Base-by-base conservation (phyloP, 1,139 yeast genomes). In the Pneumocystis jirovecii region DNA sequence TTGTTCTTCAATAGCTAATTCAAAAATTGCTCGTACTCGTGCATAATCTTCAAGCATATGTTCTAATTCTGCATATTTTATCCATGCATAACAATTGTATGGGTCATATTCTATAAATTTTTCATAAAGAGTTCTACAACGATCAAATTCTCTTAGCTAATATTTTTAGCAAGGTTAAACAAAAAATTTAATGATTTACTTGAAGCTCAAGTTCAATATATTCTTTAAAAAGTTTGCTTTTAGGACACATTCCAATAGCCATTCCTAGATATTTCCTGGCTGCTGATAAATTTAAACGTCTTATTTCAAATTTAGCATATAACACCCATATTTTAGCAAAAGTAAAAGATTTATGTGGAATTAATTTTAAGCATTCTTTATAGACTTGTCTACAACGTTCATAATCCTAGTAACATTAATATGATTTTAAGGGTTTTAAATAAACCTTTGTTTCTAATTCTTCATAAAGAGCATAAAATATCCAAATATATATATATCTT, bases 221-320 rank as follows among this genome's bases (percentile, higher is more conserved):
- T 68, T 79, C 80, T 67, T 78, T 78, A 72, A 85, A 85, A 0
- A 89, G 74, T 64, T 82, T 83, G 1, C 76, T 77, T 71, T 86
- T 87, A 0, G 88, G 86, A 45, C 80, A 78, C 25, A 78, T 72
- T 0, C 96, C 97, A 56, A 93, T 78, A 0, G 88, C 82, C 65
- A 81, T 78, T 0, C 97, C 97, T 31, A 90, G 74, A 0, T 87
- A 76, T 73, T 84, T 86, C 45, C 97, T 79, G 1, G 93, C 90
- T 7, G 74, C 73, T 0, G 74, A 45, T 10, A 88, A 67, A 25
- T 72, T 72, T 1, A 77, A 77, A 59, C 84, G 83, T 56, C 97
- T 79, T 4, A 90, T 75, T 73, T 89, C 95, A 76, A 87, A 90
- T 66, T 88, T 82, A 2, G 90, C 85, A 74, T 76, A 85, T 68